Evolutionary conservation across 2,329 filamentous ascomycete species (phyloP).

Genomic region (Cryphonectria radicalis): DNA sequence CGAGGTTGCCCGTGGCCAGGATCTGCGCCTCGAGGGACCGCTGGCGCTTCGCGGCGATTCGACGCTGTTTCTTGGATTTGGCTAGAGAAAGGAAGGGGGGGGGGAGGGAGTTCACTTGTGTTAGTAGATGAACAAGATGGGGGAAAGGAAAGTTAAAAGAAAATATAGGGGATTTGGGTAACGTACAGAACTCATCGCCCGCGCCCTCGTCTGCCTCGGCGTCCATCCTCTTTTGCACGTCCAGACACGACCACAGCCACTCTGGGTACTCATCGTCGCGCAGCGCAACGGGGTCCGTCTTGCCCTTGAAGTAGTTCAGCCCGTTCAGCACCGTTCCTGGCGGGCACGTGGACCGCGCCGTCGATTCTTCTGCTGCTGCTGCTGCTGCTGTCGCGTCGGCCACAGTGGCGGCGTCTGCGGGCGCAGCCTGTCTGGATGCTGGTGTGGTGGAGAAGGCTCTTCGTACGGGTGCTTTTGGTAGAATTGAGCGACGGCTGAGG

Average conservation of each 20-base stretch:
- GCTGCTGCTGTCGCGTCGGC: slow-evolving; percentile 36
- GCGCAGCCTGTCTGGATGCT: slow-evolving; percentile 34
- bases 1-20: slow-evolving; percentile 67
- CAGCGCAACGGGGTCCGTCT: slow-evolving; percentile 72
- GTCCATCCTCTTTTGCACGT: slow-evolving; percentile 59
- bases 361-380: slow-evolving; percentile 30
- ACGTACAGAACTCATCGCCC: slow-evolving; percentile 81
- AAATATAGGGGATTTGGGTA: slow-evolving; percentile 11
- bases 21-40: slow-evolving; percentile 61
- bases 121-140: background rate
- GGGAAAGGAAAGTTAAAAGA: background rate
- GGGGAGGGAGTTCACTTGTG: background rate
- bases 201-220: slow-evolving; percentile 57
- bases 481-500: slow-evolving; percentile 36
- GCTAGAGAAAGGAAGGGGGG: slow-evolving; percentile 49
- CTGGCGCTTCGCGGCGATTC: slow-evolving; percentile 69
- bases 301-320: slow-evolving; percentile 77
- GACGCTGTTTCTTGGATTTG: slow-evolving; percentile 83
- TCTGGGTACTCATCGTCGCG: slow-evolving; percentile 77
- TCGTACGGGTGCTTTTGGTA: slow-evolving; percentile 32
- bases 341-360: slow-evolving; percentile 55
- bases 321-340: slow-evolving; percentile 74
- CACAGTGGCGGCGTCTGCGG: slow-evolving; percentile 31
- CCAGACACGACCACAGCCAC: slow-evolving; percentile 79
- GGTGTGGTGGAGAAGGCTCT: slow-evolving; percentile 48